phyloP scores from a whole-genome alignment of 2,329 filamentous ascomycete genomes.

The Lizonia empirigonia region DNA sequence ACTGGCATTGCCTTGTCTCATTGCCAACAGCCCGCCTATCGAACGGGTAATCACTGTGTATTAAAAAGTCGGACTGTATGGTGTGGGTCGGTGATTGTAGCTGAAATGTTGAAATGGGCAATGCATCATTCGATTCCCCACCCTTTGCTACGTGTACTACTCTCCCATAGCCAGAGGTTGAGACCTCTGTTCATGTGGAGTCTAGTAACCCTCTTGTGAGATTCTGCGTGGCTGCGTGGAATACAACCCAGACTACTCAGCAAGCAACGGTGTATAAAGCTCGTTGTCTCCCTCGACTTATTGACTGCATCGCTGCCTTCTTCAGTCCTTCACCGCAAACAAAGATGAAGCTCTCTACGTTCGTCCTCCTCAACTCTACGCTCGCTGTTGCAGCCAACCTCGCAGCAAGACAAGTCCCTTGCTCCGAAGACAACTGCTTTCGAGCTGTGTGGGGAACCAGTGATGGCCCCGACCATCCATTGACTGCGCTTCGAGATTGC shows the following conservation, averaged over 20 bases:
- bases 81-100: neutral
- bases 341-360: conserved; percentile 33
- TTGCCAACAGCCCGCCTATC: neutral
- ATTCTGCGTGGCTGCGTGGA: neutral
- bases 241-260: too few relatives aligned
- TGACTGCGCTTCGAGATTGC: conserved; percentile 28
- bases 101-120: neutral
- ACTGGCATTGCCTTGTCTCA: neutral
- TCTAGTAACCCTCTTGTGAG: neutral
- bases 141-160: neutral
- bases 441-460: conserved; percentile 32
- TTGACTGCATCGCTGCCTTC: neutral
- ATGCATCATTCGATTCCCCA: neutral
- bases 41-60: too few relatives aligned
- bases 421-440: conserved; percentile 33
- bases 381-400: conserved; percentile 25
- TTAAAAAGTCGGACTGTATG: neutral
- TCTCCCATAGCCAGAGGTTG: neutral
- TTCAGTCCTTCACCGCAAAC: conserved; percentile 5
- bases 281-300: neutral
- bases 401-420: conserved; percentile 24
- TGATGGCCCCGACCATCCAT: conserved; percentile 18
- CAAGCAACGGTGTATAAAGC: neutral
- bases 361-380: conserved; percentile 14
- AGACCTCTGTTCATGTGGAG: neutral